Evolutionary conservation across 768 basidiomycete genomes (phyloP).

Genomic region (Pholiota microspora): DNA sequence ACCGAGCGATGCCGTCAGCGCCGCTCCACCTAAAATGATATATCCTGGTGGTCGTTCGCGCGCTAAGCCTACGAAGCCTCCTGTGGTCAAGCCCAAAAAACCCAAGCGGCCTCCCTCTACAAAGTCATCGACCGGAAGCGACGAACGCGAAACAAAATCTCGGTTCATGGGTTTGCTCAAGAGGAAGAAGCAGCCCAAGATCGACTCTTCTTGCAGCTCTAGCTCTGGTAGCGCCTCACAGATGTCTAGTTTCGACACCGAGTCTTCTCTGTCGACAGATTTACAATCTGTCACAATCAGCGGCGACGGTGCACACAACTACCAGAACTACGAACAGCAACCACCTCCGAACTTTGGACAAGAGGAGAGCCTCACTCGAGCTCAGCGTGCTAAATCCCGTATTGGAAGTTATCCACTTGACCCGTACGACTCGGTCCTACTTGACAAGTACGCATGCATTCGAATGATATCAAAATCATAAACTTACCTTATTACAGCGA

Average conservation of each 20-base stretch:
- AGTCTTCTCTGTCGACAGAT: not conserved
- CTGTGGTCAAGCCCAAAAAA: constrained; percentile 8
- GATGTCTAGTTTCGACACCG: not conserved
- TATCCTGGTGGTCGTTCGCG: constrained; percentile 22
- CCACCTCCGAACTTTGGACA: constrained; percentile 2
- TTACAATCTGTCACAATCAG: not conserved
- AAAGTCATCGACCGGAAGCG: not conserved
- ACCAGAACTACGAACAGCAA: constrained; percentile 8
- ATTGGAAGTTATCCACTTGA: constrained; percentile 28
- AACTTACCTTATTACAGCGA: constrained; percentile 41
- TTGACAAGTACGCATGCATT: constrained; percentile 50
- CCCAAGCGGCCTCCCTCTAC: constrained; percentile 3
- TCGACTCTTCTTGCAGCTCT: constrained; percentile 7
- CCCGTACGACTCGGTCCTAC: constrained; percentile 48
- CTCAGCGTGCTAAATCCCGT: constrained; percentile 18
- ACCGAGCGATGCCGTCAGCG: not conserved
- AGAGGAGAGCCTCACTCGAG: constrained; percentile 12
- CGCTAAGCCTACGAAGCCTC: constrained; percentile 14
- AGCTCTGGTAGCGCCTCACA: constrained; percentile 1
- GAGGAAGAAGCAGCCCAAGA: constrained; percentile 19
- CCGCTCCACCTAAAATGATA: constrained; percentile 12
- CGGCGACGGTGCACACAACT: not conserved
- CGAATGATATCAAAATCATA: not conserved
- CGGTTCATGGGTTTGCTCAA: constrained; percentile 25
- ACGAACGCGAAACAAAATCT: constrained; percentile 5